phyloP scores from a whole-genome alignment of 305 asterid genomes.

The Solanum chacoense region DNA sequence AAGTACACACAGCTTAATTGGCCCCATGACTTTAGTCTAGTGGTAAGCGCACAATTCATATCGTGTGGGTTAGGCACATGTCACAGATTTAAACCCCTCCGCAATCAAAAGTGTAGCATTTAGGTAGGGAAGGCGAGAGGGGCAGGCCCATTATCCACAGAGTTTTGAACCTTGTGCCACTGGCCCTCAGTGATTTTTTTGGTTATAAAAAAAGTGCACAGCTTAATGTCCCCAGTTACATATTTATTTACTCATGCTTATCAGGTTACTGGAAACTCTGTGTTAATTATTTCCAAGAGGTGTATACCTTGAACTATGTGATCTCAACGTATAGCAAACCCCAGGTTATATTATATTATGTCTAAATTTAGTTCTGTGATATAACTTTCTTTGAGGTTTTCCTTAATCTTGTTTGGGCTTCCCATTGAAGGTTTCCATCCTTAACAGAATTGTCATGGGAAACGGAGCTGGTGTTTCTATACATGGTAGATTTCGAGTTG shows the following conservation, averaged over 20 bases:
- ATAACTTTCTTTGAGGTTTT: neutral
- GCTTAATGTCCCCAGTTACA: neutral
- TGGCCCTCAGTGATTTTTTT: neutral
- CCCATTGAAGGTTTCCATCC: constrained; percentile 16
- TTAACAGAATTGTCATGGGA: constrained; percentile 89
- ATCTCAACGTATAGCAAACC: constrained; percentile 54
- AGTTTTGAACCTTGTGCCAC: neutral
- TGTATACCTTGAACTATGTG: constrained; percentile 45
- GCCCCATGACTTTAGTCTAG: too few relatives aligned
- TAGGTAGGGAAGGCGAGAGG: neutral
- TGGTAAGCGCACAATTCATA: too few relatives aligned
- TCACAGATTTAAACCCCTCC: too few relatives aligned
- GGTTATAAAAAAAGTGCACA: too few relatives aligned
- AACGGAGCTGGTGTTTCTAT: constrained; percentile 83
- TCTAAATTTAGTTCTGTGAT: neutral
- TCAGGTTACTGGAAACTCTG: constrained; percentile 1
- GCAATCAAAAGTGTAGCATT: neutral
- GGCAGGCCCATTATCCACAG: too few relatives aligned
- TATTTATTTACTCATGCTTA: neutral
- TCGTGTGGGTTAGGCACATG: too few relatives aligned
- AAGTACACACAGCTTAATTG: too few relatives aligned
- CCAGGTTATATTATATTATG: constrained; percentile 27
- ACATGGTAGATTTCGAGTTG: constrained; percentile 80
- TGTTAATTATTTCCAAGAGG: constrained; percentile 31
- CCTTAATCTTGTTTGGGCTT: neutral